Percentiles rank a stretch among this genome's conserved stretches.
These are phyloP conservation scores for Tolypocladium ophioglossoides DNA, from an alignment of 2,329 filamentous ascomycete genomes.

Conservation along the genomic window DNA sequence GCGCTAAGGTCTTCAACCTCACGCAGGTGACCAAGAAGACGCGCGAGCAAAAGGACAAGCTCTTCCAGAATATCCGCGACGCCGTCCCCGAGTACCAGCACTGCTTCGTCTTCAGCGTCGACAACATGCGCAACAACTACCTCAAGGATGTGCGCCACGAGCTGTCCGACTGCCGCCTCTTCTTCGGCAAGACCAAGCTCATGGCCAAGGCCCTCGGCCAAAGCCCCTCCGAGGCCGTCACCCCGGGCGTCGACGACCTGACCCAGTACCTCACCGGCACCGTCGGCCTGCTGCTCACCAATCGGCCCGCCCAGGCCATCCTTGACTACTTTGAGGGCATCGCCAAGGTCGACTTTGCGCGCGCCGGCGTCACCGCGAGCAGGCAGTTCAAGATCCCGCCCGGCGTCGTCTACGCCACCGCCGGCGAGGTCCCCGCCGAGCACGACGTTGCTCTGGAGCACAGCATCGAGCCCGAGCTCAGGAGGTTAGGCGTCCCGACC, in stretches of 20 bases:
- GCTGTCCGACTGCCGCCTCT: slow-evolving; percentile 71
- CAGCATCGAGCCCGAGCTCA: slow-evolving; percentile 80
- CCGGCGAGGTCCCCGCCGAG: slow-evolving; percentile 66
- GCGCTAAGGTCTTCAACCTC: slow-evolving; percentile 78
- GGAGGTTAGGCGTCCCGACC: slow-evolving; percentile 83
- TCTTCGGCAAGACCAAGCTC: slow-evolving; percentile 99
- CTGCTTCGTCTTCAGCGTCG: slow-evolving; percentile 86
- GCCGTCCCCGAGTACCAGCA: slow-evolving; percentile 76
- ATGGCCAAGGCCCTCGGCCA: slow-evolving; percentile 91
- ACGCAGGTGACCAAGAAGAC: slow-evolving; percentile 89
- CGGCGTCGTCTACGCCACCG: slow-evolving; percentile 72
- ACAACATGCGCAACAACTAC: slow-evolving; percentile 98
- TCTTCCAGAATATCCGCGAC: slow-evolving; percentile 82
- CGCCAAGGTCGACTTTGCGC: slow-evolving; percentile 76
- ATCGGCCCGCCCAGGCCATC: slow-evolving; percentile 58
- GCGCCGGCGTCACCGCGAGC: slow-evolving; percentile 67
- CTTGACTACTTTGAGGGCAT: slow-evolving; percentile 62
- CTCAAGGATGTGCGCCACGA: slow-evolving; percentile 83
- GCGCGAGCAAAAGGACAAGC: slow-evolving; percentile 79
- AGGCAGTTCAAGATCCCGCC: slow-evolving; percentile 71
- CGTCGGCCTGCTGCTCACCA: slow-evolving; percentile 85
- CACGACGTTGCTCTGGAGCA: slow-evolving; percentile 82
- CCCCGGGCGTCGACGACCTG: slow-evolving; percentile 65
- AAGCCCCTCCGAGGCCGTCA: slow-evolving; percentile 66
- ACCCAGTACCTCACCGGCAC: slow-evolving; percentile 63